Base-by-base conservation (phyloP, 257 asterid species). In the Cinchona pubescens region DNA sequence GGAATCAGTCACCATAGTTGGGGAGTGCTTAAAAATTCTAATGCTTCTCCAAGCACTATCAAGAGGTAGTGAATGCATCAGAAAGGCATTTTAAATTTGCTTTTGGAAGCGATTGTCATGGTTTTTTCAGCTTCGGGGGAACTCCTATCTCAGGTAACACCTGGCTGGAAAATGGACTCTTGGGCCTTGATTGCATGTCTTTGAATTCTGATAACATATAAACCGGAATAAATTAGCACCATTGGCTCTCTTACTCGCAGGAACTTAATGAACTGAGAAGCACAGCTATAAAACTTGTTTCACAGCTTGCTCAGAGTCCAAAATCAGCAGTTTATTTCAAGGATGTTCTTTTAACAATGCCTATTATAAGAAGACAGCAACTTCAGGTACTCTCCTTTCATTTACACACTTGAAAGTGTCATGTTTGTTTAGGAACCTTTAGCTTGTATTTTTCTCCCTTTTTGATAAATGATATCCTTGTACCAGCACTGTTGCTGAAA, bases 261-360 rank as follows among this genome's bases (percentile, higher is more conserved):
- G 98, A 90, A 79, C 81, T 87, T 71, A 86, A 75, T 76, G 97
- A 84, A 43, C 79, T 92, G 75, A 87, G 82, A 81, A 85, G 80
- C 79, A 72, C 86, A 66, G 85, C 96, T 67, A 77, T 91, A 66
- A 85, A 79, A 82, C 84, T 95, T 45, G 98, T 95, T 84, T 86
- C 98, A 14, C 99, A 95, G 84, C 96, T 95, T 76, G 99, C 96
- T 77, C 99, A 91, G 86, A 79, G 83, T 86, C 91, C 96, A 69
- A 79, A 79, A 73, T 86, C 97, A 76, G 90, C 98, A 78, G 85
- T 84, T 74, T 76, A 72, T 79, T 76, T 95, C 84, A 95, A 80
- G 90, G 96, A 90, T 81, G 87, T 92, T 78, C 88, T 92, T 64
- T 77, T 92, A 75, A 80, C 88, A 64, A 92, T 95, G 97, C 93